These are phyloP conservation scores for Solanum clarkiae DNA, from an alignment of 257 asterid species.

Conservation along the genomic window DNA sequence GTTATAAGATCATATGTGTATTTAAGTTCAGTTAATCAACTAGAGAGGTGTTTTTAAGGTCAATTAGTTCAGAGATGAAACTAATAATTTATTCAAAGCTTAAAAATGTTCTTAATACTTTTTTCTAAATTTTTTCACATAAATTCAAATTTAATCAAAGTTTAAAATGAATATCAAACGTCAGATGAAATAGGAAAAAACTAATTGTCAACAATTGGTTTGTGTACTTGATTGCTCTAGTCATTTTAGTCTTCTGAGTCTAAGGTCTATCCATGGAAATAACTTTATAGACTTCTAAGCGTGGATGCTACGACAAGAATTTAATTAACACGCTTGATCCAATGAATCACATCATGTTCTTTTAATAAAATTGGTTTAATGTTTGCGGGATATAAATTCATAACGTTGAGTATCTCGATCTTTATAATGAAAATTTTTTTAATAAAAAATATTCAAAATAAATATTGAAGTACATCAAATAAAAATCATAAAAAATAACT, in stretches of 20 bases:
- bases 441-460: background rate
- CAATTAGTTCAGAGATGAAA: too few species aligned
- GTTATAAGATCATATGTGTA: too few species aligned
- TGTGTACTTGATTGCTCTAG: background rate
- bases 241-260: background rate
- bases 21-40: too few species aligned
- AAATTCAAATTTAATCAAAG: background rate
- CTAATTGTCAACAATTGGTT: background rate
- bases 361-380: background rate
- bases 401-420: background rate
- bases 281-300: background rate
- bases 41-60: too few species aligned
- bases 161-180: background rate
- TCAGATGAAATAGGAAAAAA: background rate
- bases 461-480: background rate
- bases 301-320: background rate
- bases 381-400: background rate
- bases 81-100: rapidly evolving
- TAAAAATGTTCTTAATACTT: too few species aligned
- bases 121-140: rapidly evolving
- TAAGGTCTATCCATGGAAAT: background rate
- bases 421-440: background rate
- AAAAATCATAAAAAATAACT: background rate
- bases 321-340: background rate
- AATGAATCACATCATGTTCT: background rate